A percentile compares a stretch with the other conserved stretches of the same genome.
Conservation (phyloP, 2,329 filamentous ascomycete genomes). For the Gliomastix tumulicola region DNA sequence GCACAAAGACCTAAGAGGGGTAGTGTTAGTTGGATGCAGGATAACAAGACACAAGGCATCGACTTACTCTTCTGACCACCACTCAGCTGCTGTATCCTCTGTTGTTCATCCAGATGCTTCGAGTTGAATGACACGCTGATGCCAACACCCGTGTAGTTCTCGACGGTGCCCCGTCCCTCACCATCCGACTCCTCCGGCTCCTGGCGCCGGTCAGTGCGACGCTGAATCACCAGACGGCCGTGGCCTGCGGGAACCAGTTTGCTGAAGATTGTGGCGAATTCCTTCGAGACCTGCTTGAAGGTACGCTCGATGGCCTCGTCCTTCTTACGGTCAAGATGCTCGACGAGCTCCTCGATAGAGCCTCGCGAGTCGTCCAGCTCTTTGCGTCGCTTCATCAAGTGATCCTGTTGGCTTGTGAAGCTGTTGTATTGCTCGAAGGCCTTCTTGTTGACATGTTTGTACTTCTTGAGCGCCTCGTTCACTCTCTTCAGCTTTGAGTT, state of each 20-base stretch:
- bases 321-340: constrained; percentile 88
- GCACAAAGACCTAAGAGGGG: constrained; percentile 69
- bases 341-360: constrained; percentile 88
- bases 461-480: constrained; percentile 90
- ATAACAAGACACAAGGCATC: too few relatives aligned
- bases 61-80: constrained; percentile 92
- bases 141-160: constrained; percentile 93
- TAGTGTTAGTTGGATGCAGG: too few relatives aligned
- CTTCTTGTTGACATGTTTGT: constrained; percentile 98
- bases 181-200: constrained; percentile 57
- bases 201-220: constrained; percentile 68
- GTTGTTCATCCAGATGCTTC: constrained; percentile 90
- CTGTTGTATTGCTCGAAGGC: constrained; percentile 98
- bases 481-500: constrained; percentile 75
- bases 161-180: constrained; percentile 65
- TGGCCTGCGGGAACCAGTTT: constrained; percentile 91
- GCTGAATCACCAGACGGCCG: constrained; percentile 86
- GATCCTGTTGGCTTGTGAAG: constrained; percentile 88
- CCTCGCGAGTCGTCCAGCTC: constrained; percentile 82
- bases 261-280: constrained; percentile 90
- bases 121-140: constrained; percentile 99
- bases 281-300: constrained; percentile 93
- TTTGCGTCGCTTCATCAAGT: constrained; percentile 72
- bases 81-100: constrained; percentile 93
- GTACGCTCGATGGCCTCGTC: constrained; percentile 97